These are phyloP conservation scores for Papiliotrema fonsecae DNA, from an alignment of 1,284 basidiomycete species.

Conservation along the genomic window DNA sequence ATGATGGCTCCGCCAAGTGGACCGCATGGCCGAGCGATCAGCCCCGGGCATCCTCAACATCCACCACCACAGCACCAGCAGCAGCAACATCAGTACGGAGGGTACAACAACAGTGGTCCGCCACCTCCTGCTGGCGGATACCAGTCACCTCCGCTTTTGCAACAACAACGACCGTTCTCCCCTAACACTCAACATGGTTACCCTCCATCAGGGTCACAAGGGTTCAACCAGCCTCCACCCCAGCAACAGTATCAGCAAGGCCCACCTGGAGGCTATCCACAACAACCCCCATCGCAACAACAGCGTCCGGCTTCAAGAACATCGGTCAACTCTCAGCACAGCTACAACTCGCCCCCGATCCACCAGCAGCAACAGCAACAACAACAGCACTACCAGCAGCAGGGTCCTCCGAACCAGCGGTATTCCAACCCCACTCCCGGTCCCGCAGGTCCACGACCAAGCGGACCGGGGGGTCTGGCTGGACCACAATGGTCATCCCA, in stretches of 20 bases:
- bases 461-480: background rate
- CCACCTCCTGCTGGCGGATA: too few species aligned
- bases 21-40: slow-evolving; percentile 8
- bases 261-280: slow-evolving; percentile 1
- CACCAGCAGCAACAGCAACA: slow-evolving; percentile 11
- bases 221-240: slow-evolving; percentile 1
- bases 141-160: too few species aligned
- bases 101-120: too few species aligned
- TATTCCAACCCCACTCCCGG: slow-evolving; percentile 1
- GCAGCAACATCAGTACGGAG: too few species aligned
- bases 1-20: background rate
- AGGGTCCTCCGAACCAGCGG: too few species aligned
- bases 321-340: background rate
- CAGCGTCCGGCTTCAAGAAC: slow-evolving; percentile 3
- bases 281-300: slow-evolving; percentile 11
- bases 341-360: slow-evolving; percentile 7
- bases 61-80: too few species aligned
- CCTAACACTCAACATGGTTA: too few species aligned
- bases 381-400: too few species aligned
- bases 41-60: too few species aligned
- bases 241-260: slow-evolving; percentile 9
- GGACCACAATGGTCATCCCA: slow-evolving; percentile 15
- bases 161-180: too few species aligned
- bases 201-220: background rate
- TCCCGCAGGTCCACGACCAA: background rate